phyloP scores from a whole-genome alignment of 768 basidiomycete genomes.

The Auricularia cornea region DNA sequence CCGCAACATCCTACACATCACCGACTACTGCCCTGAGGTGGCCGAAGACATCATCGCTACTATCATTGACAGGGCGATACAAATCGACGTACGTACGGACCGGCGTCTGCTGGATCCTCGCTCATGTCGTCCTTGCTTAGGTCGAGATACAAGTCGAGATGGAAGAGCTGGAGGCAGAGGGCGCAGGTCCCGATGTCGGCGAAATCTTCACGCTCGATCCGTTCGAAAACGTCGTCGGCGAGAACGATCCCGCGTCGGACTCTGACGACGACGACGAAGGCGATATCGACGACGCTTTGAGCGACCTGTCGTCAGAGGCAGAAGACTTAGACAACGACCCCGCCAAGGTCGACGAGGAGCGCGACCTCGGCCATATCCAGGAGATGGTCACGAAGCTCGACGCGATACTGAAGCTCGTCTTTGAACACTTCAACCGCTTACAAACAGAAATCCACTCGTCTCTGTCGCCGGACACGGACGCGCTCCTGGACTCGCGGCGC shows the following conservation, averaged over 20 bases:
- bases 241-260: slow-evolving; percentile 56
- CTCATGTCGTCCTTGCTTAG: slow-evolving; percentile 35
- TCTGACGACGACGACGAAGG: slow-evolving; percentile 46
- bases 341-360: slow-evolving; percentile 32
- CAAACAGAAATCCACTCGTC: slow-evolving; percentile 14
- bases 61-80: slow-evolving; percentile 88
- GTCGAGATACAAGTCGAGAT: slow-evolving; percentile 96
- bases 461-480: slow-evolving; percentile 15
- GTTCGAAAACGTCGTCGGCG: slow-evolving; percentile 76
- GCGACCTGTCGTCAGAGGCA: slow-evolving; percentile 69
- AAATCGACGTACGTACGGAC: slow-evolving; percentile 73
- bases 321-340: slow-evolving; percentile 28
- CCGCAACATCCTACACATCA: slow-evolving; percentile 75
- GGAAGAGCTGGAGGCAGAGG: slow-evolving; percentile 78
- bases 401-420: slow-evolving; percentile 72
- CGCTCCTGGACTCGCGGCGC: slow-evolving; percentile 34
- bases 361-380: slow-evolving; percentile 59
- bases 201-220: slow-evolving; percentile 72
- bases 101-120: background rate
- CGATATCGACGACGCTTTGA: slow-evolving; percentile 46
- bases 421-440: slow-evolving; percentile 69
- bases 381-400: slow-evolving; percentile 93
- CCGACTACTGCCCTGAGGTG: slow-evolving; percentile 82
- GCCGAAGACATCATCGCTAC: slow-evolving; percentile 75
- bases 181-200: slow-evolving; percentile 38